Conservation (phyloP, 2,329 filamentous ascomycete genomes). For the Paramyrothecium sp. region DNA sequence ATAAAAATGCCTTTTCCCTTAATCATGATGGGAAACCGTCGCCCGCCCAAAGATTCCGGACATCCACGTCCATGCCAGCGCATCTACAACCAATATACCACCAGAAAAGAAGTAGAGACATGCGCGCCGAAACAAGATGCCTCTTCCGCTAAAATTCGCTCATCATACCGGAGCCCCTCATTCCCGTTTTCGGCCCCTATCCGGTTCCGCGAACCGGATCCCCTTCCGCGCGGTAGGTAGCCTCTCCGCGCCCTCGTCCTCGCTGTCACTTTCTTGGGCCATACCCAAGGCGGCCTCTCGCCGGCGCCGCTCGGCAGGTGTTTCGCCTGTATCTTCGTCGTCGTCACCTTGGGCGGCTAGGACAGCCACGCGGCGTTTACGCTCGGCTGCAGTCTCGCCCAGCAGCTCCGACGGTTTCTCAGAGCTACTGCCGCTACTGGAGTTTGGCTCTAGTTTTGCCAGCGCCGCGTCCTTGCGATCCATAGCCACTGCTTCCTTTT, state of each 20-base stretch:
- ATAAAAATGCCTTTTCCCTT: no score
- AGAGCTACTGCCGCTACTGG: background rate
- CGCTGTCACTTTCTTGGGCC: conserved; percentile 45
- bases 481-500: background rate
- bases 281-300: conserved; percentile 73
- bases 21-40: background rate
- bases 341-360: conserved; percentile 39
- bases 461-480: conserved; percentile 9
- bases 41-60: background rate
- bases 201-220: conserved; percentile 59
- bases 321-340: conserved; percentile 54
- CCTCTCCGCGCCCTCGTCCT: conserved; percentile 52
- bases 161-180: background rate
- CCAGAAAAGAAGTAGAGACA: background rate
- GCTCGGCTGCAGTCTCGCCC: conserved; percentile 69
- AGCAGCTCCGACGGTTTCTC: conserved; percentile 16
- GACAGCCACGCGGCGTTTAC: conserved; percentile 60
- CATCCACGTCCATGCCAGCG: background rate
- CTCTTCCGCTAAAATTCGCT: background rate
- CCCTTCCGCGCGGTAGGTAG: conserved; percentile 52
- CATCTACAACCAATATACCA: background rate
- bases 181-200: conserved; percentile 13
- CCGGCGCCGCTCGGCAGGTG: conserved; percentile 70
- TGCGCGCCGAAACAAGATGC: background rate
- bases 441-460: background rate